Conservation (phyloP, 2,329 filamentous ascomycete species). For the Tolypocladium tundrense region DNA sequence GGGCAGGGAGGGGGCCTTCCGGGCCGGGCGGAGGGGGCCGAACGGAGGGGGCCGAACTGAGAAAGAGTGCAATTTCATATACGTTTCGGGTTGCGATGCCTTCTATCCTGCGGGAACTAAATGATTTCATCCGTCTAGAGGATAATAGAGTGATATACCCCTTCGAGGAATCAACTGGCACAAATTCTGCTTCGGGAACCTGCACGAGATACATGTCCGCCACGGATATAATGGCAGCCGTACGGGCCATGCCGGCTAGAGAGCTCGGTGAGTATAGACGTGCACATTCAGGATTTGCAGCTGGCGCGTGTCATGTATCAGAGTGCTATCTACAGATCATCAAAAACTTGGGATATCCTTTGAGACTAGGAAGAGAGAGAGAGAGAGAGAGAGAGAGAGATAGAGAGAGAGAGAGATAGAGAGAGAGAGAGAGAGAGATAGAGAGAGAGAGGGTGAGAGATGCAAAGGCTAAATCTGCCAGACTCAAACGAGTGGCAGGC, state of each 20-base stretch:
- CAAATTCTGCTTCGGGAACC: too few species aligned
- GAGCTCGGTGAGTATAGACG: background rate
- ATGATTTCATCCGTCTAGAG: background rate
- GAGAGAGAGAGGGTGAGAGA: constrained; percentile 11
- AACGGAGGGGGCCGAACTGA: background rate
- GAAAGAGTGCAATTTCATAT: background rate
- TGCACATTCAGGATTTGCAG: background rate
- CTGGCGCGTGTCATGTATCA: background rate
- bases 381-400: constrained; percentile 7
- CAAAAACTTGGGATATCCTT: constrained; percentile 8
- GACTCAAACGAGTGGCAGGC: constrained; percentile 9
- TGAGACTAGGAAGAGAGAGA: constrained; percentile 10
- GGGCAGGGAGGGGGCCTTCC: background rate
- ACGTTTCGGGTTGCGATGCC: background rate
- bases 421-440: constrained; percentile 11
- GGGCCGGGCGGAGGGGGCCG: too few species aligned
- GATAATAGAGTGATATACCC: background rate
- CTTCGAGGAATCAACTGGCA: background rate
- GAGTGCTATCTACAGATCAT: constrained; percentile 6
- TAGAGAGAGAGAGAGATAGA: constrained; percentile 10
- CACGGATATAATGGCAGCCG: background rate
- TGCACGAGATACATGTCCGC: too few species aligned
- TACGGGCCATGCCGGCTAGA: background rate
- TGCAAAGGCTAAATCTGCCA: constrained; percentile 18
- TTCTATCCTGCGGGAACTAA: too few species aligned